phyloP scores from a whole-genome alignment of 1,284 basidiomycete species.

The Schizophyllum amplum region DNA sequence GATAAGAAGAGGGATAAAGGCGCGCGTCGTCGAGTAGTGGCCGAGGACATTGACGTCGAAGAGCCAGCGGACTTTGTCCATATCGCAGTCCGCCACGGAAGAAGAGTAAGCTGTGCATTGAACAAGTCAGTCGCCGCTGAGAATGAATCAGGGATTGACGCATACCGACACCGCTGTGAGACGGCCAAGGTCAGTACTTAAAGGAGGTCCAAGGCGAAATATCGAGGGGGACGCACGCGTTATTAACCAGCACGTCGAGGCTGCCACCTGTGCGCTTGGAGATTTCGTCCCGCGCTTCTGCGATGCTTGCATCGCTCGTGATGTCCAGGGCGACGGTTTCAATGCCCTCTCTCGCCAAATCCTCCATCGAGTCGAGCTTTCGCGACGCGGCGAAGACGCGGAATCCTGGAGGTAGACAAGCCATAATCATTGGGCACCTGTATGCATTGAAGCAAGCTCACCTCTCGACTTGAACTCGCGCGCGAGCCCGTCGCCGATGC shows the following conservation, averaged over 20 bases:
- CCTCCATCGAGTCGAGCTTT: conserved; percentile 15
- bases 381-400: conserved; percentile 23
- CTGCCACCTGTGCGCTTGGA: conserved; percentile 16
- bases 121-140: not conserved
- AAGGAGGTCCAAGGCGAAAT: no score
- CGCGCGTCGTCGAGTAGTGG: conserved; percentile 18
- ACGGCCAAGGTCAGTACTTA: not conserved
- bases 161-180: not conserved
- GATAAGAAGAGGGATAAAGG: conserved; percentile 21
- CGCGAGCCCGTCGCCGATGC: conserved; percentile 2
- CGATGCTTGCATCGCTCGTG: conserved; percentile 14
- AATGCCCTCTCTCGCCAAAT: conserved; percentile 15
- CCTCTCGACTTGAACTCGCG: not conserved
- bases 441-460: not conserved
- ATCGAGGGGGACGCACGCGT: conserved; percentile 23
- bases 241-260: conserved; percentile 23
- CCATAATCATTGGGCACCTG: not conserved
- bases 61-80: conserved; percentile 13
- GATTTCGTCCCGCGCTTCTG: conserved; percentile 11
- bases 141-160: not conserved
- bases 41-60: conserved; percentile 24
- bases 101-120: not conserved
- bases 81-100: conserved; percentile 16
- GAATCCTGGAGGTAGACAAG: conserved; percentile 10
- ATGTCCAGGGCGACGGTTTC: conserved; percentile 22